phyloP scores from a whole-genome alignment of 2,329 filamentous ascomycete species.

The Colletotrichum agaves region DNA sequence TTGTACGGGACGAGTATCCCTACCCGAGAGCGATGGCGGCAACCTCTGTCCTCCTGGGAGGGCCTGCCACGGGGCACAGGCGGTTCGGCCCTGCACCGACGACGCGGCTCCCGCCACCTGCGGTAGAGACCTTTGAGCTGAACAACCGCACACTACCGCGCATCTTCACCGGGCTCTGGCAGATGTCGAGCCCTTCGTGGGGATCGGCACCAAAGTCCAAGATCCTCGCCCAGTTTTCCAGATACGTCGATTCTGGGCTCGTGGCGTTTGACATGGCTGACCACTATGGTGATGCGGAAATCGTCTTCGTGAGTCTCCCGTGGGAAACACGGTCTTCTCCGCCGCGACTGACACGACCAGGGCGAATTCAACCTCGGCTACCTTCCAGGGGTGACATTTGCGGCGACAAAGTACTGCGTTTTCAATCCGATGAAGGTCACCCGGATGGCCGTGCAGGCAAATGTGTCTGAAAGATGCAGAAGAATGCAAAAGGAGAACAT shows the following conservation, averaged over 20 bases:
- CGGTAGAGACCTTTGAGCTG: slow-evolving; percentile 41
- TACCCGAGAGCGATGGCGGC: slow-evolving; percentile 17
- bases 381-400: slow-evolving; percentile 43
- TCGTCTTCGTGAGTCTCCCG: slow-evolving; percentile 38
- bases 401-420: slow-evolving; percentile 50
- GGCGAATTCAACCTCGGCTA: slow-evolving; percentile 45
- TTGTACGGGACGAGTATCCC: background rate
- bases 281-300: slow-evolving; percentile 43
- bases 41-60: slow-evolving; percentile 12
- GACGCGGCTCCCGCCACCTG: background rate
- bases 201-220: slow-evolving; percentile 40
- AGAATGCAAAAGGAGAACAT: slow-evolving; percentile 45
- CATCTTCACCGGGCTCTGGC: slow-evolving; percentile 47
- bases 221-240: slow-evolving; percentile 43
- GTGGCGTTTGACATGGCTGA: slow-evolving; percentile 50
- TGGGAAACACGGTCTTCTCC: background rate
- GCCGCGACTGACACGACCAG: slow-evolving; percentile 40
- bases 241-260: slow-evolving; percentile 43
- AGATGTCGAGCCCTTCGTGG: slow-evolving; percentile 47
- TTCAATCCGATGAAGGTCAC: slow-evolving; percentile 46
- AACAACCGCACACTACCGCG: slow-evolving; percentile 41
- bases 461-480: slow-evolving; percentile 48
- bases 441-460: slow-evolving; percentile 42
- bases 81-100: too few relatives aligned
- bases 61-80: background rate